Percentiles rank a stretch among this genome's conserved stretches.
Conservation (phyloP, 1,139 yeast species). For the Magnusiomyces fungicola region DNA sequence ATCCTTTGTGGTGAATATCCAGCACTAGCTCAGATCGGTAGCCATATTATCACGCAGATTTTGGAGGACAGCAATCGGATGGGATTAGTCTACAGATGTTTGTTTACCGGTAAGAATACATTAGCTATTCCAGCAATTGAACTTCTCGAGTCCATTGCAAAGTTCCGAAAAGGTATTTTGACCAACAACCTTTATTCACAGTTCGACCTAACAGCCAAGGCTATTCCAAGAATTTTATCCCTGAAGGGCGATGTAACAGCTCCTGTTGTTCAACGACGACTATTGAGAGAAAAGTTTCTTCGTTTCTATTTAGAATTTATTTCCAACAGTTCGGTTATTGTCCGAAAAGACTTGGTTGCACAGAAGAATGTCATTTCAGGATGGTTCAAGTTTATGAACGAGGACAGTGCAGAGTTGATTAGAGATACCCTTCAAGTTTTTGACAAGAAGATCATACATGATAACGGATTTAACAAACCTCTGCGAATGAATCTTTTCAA, state of each 20-base stretch:
- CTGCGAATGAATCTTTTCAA: constrained; percentile 72
- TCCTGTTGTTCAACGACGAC: constrained; percentile 30
- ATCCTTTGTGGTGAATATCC: constrained; percentile 13
- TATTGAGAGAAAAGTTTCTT: constrained; percentile 53
- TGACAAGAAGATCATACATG: constrained; percentile 47
- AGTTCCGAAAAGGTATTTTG: constrained; percentile 43
- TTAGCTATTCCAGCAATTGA: constrained; percentile 55
- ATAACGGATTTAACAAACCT: constrained; percentile 53
- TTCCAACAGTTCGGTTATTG: constrained; percentile 41
- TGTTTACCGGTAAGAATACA: constrained; percentile 51
- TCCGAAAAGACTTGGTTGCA: constrained; percentile 55
- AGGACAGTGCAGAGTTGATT: constrained; percentile 42
- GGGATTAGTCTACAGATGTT: constrained; percentile 61
- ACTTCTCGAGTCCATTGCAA: constrained; percentile 47
- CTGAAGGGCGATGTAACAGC: constrained; percentile 43
- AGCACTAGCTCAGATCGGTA: constrained; percentile 24
- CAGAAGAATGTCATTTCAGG: constrained; percentile 53
- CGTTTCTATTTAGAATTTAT: constrained; percentile 54
- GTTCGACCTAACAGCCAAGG: constrained; percentile 61
- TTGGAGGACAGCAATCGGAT: constrained; percentile 42
- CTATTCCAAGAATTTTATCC: constrained; percentile 53
- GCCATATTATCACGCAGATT: constrained; percentile 43
- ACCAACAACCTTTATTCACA: constrained; percentile 52
- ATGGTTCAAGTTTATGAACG: constrained; percentile 56
- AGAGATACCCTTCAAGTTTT: constrained; percentile 42